Percentiles rank a stretch among this genome's conserved stretches.
Conservation (phyloP, 2,329 filamentous ascomycete genomes). For the Penicillium hordei region DNA sequence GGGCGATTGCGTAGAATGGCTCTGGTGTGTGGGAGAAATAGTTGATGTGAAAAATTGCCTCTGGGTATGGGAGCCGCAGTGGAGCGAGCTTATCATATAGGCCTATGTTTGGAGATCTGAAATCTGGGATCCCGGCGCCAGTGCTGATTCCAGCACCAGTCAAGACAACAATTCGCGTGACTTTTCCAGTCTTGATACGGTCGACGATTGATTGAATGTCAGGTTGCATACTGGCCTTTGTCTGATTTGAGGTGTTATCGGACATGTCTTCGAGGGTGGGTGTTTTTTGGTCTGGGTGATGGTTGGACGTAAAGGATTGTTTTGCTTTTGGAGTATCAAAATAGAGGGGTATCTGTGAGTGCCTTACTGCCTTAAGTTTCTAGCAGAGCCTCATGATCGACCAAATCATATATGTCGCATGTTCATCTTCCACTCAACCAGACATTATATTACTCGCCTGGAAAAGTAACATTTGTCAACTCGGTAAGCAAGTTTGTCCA, state of each 20-base stretch:
- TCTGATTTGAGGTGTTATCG: neutral
- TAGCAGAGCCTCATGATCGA: neutral
- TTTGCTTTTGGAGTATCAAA: neutral
- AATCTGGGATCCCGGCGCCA: constrained; percentile 71
- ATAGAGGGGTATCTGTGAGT: neutral
- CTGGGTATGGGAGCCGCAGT: constrained; percentile 75
- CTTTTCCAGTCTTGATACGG: constrained; percentile 17
- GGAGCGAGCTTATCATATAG: constrained; percentile 81
- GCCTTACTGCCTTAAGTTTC: neutral
- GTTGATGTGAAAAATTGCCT: constrained; percentile 81
- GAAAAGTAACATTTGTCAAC: constrained; percentile 24
- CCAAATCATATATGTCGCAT: neutral
- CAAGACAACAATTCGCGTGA: constrained; percentile 24
- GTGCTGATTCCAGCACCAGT: constrained; percentile 70
- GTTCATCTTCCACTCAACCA: neutral
- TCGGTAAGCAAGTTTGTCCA: constrained; percentile 35
- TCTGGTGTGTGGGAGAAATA: constrained; percentile 77
- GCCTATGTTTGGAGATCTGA: constrained; percentile 79
- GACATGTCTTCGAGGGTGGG: neutral
- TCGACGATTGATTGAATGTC: constrained; percentile 14
- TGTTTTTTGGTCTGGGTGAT: neutral
- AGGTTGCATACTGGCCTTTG: neutral
- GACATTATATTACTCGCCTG: constrained; percentile 12
- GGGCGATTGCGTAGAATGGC: constrained; percentile 82
- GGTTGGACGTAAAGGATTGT: neutral